These are phyloP conservation scores for Anastatica hierochuntica DNA, from an alignment of 345 rosid genomes.

Conservation along the genomic window DNA sequence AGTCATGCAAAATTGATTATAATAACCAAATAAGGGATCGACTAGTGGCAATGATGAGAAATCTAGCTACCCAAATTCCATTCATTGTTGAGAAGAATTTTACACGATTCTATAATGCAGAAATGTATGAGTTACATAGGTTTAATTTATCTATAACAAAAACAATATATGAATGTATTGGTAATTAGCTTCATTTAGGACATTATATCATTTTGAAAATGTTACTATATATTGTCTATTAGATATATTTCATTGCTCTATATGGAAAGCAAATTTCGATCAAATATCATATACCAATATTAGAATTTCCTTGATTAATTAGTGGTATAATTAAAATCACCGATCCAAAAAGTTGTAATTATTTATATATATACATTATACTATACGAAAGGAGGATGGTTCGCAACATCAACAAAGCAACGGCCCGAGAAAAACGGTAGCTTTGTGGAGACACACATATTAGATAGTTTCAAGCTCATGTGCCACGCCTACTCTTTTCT, in stretches of 20 bases:
- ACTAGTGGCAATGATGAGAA: no score
- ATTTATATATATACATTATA: background rate
- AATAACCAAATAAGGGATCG: background rate
- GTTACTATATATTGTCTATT: background rate
- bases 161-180: no score
- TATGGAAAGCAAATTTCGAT: no score
- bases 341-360: conserved; percentile 1
- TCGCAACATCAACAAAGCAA: conserved; percentile 25
- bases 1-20: background rate
- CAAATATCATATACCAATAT: background rate
- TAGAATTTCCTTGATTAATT: background rate
- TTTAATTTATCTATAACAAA: no score
- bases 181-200: no score
- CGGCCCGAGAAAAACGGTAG: conserved; percentile 23
- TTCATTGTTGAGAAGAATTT: no score
- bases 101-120: no score
- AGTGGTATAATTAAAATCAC: background rate
- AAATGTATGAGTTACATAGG: no score
- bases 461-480: conserved; percentile 26
- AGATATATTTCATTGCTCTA: no score
- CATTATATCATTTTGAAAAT: background rate
- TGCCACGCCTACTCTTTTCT: conserved; percentile 28
- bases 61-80: no score
- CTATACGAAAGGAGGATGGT: conserved; percentile 6
- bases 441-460: conserved; percentile 23